Conservation (phyloP, 352 stramenopile species). For the Phytophthora sp. region DNA sequence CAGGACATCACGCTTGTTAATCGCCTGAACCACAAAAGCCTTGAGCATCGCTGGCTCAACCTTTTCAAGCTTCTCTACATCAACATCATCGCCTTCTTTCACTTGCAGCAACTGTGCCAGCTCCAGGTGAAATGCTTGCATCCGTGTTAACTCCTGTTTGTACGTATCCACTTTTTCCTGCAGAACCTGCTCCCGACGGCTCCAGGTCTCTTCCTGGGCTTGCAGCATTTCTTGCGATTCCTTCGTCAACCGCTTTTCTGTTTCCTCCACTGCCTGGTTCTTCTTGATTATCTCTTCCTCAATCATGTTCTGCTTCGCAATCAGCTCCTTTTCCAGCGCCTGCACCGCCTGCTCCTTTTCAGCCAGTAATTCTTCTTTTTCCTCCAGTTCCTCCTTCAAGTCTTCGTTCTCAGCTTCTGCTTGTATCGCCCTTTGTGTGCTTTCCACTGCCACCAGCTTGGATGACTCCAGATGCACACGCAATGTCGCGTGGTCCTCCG, state of each 20-base stretch:
- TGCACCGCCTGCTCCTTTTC: constrained; percentile 20
- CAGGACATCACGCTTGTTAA: constrained; percentile 32
- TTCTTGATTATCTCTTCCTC: constrained; percentile 36
- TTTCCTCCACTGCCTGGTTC: constrained; percentile 23
- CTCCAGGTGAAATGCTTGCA: constrained; percentile 46
- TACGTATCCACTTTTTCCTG: constrained; percentile 15
- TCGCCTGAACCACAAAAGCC: constrained; percentile 41
- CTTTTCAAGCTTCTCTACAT: constrained; percentile 5
- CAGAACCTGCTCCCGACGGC: constrained; percentile 23
- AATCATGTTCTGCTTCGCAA: constrained; percentile 32
- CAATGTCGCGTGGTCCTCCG: constrained; percentile 58
- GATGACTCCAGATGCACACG: constrained; percentile 48
- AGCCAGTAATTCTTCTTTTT: constrained; percentile 15
- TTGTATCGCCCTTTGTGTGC: constrained; percentile 38
- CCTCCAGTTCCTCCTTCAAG: constrained; percentile 28
- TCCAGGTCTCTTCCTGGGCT: constrained; percentile 40
- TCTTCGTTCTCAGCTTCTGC: constrained; percentile 51
- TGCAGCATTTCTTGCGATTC: constrained; percentile 39
- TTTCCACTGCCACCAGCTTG: constrained; percentile 41
- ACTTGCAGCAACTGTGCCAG: constrained; percentile 40
- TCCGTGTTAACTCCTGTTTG: constrained; percentile 21
- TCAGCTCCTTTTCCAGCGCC: constrained; percentile 33
- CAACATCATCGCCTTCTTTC: neutral
- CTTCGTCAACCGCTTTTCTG: constrained; percentile 21
- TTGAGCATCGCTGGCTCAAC: constrained; percentile 42